Base-by-base conservation (phyloP, 2,329 filamentous ascomycete genomes). In the Alternaria consortialis region DNA sequence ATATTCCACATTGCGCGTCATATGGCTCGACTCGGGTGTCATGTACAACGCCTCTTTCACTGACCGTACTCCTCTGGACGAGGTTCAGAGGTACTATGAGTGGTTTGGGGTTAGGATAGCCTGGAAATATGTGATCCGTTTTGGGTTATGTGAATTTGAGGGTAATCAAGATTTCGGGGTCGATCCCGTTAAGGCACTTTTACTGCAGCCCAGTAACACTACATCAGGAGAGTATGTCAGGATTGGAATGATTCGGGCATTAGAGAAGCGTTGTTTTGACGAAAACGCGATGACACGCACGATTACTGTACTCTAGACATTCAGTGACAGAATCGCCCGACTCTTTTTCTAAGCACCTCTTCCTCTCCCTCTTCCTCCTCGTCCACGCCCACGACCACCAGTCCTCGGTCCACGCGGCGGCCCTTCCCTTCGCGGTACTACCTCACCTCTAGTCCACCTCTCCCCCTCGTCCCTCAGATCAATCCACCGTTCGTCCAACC, bases 401-500 rank as follows among this genome's bases (percentile, higher is more conserved):
- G 64, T 57, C 44, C 60, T 50, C 48, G 65, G 48, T 52, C 63
- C 58, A 57, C 17, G 37, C 12, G 29, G 39, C 25, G 64, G 37
- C 25, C 9, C 39, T n/a, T 36, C 47, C 23, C 40, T 42, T 13
- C 40, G 40, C 2, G 25, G 56, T 9, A 50, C 55, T 2, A 42
- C 47, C 13, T 48, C 53, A 9, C 63, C 64, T 15, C 60, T 54
- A 7, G 42, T 51, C 74, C 74, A 76, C 23, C 66, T 58, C 23
- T 70, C 54, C 2, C 61, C 63, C 8, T 72, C 72, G 15, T 69
- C 64, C 27, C 69, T 65, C 1, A 74, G 56, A 54, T 79, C 75
- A 27, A 66, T 77, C 80, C 80, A 82, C 27, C 80, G 66, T 55
- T 80, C 79, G 59, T 82, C 80, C 20, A 79, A 57, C 1, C 64